A percentile compares a stretch with the other conserved stretches of the same genome.
Conservation (phyloP, 2,329 filamentous ascomycete species). For the Ophiosphaerella narmari region DNA sequence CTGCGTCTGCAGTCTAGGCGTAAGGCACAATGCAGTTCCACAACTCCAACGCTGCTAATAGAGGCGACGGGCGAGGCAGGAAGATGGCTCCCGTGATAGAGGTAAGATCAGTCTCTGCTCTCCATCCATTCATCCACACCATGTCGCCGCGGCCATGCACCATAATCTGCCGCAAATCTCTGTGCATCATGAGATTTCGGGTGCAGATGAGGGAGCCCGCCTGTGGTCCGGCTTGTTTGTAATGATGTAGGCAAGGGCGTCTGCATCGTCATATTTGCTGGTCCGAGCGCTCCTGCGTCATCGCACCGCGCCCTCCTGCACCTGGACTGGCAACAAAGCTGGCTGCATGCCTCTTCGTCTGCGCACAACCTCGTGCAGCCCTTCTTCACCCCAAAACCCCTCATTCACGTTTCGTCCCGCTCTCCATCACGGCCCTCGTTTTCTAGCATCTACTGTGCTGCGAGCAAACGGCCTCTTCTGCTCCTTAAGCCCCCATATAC, state of each 20-base stretch:
- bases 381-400: conserved; percentile 12
- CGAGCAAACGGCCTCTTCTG: conserved; percentile 19
- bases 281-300: conserved; percentile 17
- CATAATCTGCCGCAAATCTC: background rate
- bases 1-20: conserved; percentile 1
- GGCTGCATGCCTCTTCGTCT: conserved; percentile 13
- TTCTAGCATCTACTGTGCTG: conserved; percentile 14
- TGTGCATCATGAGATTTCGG: conserved; percentile 13
- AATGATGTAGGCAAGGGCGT: conserved; percentile 4
- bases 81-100: conserved; percentile 40
- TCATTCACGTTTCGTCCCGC: conserved; percentile 14
- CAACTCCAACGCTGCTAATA: conserved; percentile 10
- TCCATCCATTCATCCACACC: too few relatives aligned
- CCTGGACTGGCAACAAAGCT: conserved; percentile 27
- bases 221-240: conserved; percentile 19
- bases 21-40: conserved; percentile 24
- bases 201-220: background rate
- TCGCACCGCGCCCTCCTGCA: conserved; percentile 15
- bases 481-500: conserved; percentile 20
- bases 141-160: background rate
- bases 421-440: conserved; percentile 11
- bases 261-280: conserved; percentile 28
- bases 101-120: conserved; percentile 26
- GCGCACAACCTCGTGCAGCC: conserved; percentile 30
- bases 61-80: conserved; percentile 19